A percentile compares a stretch with the other conserved stretches of the same genome.
Conservation (phyloP, 371 early-diverging fungal genomes). For the Rhizopus arrhizus region DNA sequence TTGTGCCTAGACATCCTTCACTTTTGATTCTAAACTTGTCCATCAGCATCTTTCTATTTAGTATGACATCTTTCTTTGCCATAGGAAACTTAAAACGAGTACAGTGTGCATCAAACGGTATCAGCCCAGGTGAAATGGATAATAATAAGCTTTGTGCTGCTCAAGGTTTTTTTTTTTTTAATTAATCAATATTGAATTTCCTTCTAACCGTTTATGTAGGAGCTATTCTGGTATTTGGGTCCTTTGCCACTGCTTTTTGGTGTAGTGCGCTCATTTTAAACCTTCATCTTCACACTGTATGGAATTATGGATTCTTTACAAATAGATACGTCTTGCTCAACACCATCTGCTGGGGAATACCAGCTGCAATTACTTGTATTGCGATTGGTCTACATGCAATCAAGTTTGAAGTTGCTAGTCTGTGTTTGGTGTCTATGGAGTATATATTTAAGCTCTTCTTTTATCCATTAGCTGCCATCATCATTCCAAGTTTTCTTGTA, state of each 20-base stretch:
- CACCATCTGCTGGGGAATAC: conserved; percentile 67
- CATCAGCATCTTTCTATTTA: conserved; percentile 59
- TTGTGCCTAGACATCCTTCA: conserved; percentile 54
- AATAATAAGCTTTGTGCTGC: conserved; percentile 67
- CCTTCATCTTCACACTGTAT: conserved; percentile 69
- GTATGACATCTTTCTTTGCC: conserved; percentile 58
- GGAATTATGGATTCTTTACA: conserved; percentile 65
- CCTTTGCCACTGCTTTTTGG: conserved; percentile 63
- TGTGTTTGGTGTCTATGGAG: conserved; percentile 58
- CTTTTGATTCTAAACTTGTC: conserved; percentile 65
- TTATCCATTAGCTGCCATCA: conserved; percentile 62
- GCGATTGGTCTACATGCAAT: conserved; percentile 55
- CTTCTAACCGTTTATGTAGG: conserved; percentile 21
- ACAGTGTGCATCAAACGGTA: conserved; percentile 55
- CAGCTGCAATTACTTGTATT: conserved; percentile 52
- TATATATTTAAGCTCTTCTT: conserved; percentile 62
- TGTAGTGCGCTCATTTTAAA: conserved; percentile 64
- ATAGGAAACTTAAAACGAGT: conserved; percentile 56
- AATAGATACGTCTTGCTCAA: conserved; percentile 57
- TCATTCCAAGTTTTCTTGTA: conserved; percentile 60
- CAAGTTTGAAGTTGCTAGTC: conserved; percentile 65
- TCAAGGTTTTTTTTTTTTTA: conserved; percentile 41
- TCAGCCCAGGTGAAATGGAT: conserved; percentile 50
- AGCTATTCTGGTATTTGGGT: conserved; percentile 60
- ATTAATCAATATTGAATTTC: no score